Evolutionary conservation across 164 flowering plant species (phyloP), one percentile per base, ranked within the genome.

Genomic region (Aristolochia contorta): DNA sequence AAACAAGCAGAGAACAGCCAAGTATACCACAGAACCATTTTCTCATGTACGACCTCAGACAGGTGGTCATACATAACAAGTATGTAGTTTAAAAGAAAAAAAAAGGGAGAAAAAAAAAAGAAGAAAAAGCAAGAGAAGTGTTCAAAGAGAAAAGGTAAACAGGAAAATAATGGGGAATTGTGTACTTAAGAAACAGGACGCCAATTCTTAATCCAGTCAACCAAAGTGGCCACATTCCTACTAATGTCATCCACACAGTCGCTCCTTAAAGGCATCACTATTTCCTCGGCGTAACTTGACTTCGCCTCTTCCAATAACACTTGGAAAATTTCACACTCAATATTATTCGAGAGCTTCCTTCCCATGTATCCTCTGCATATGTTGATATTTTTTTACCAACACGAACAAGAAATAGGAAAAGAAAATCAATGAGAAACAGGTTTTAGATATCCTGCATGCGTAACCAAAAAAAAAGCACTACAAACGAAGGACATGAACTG

Each of bases 241-340:
- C 77, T 69, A 20, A 90, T 80, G 64, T 93, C 97, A 12, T 89
- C 92, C 16, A 83, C 70, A 1, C 77, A 72, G 64, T 93, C 84
- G 61, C 93, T 93, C 74, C 62, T 81, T 47, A 90, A 13, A 14
- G 94, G 84, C 46, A 80, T 64, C 66, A 90, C 92, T 32, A 84
- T 80, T 46, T 85, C 80, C 65, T 86, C 94, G 0, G 72, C 61
- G 58, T 93, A 93, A 72, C 91, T 88, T 54, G 77, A 79, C 68
- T 77, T 81, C 4, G 97, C 99, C 75, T 90, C 99, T 65, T 90
- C 96, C 54, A 90, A 71, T 70, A 93, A 50, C 48, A 84, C 82
- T 76, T 88, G 96, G 65, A 93, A 93, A 52, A 93, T 93, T 69
- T 93, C 97, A 63, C 96, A 86, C 62, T 93, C 97, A 0, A 93